A percentile compares a stretch with the other conserved stretches of the same genome.
phyloP scores from a whole-genome alignment of 768 basidiomycete species.

The Tylopilus intermedius region DNA sequence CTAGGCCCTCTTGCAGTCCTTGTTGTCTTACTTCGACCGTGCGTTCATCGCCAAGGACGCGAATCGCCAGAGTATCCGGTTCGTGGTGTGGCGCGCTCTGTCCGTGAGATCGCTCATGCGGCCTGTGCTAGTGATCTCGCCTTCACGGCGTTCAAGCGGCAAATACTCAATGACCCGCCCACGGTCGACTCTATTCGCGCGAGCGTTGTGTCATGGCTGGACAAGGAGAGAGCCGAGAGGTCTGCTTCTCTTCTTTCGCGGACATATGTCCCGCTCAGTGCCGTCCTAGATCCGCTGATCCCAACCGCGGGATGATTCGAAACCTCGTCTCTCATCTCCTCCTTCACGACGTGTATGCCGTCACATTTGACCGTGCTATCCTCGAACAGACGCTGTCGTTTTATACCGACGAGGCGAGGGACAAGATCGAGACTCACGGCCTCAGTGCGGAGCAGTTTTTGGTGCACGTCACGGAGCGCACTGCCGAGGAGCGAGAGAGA shows the following conservation, averaged over 20 bases:
- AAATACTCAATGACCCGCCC: slow-evolving; percentile 45
- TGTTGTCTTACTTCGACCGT: slow-evolving; percentile 71
- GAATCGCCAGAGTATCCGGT: slow-evolving; percentile 44
- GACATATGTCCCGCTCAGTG: background rate
- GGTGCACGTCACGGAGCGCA: slow-evolving; percentile 39
- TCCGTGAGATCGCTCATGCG: background rate
- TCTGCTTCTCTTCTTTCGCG: slow-evolving; percentile 5
- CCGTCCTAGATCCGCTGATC: slow-evolving; percentile 30
- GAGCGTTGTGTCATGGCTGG: slow-evolving; percentile 48
- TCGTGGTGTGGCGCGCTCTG: slow-evolving; percentile 6
- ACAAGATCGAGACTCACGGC: slow-evolving; percentile 29
- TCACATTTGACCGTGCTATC: slow-evolving; percentile 54
- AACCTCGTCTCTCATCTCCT: slow-evolving; percentile 54
- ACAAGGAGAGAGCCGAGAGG: slow-evolving; percentile 49
- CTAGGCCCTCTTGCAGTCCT: slow-evolving; percentile 54
- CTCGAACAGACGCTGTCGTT: slow-evolving; percentile 46
- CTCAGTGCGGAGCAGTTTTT: slow-evolving; percentile 51
- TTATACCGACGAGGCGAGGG: slow-evolving; percentile 49
- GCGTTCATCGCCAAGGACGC: slow-evolving; percentile 47
- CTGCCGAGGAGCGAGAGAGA: slow-evolving; percentile 55
- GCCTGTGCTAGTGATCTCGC: slow-evolving; percentile 45
- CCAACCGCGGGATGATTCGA: slow-evolving; percentile 39
- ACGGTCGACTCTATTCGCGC: slow-evolving; percentile 42
- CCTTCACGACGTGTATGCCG: slow-evolving; percentile 50
- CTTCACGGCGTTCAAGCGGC: slow-evolving; percentile 45